Conservation (phyloP, 208 protist species). For the Leishmania martiniquensis region DNA sequence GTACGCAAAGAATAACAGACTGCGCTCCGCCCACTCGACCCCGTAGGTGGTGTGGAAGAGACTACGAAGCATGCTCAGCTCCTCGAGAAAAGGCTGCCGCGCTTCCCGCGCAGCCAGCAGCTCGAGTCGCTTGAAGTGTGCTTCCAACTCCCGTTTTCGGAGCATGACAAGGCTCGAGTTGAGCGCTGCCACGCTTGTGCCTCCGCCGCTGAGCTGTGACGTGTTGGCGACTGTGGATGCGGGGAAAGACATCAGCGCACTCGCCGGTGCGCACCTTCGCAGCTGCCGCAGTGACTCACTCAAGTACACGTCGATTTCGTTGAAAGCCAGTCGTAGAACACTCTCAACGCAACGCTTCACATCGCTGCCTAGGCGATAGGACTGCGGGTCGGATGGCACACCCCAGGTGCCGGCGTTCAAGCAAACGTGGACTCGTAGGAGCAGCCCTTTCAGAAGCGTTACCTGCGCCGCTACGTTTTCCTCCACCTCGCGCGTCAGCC, state of each 20-base stretch:
- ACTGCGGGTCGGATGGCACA: conserved; percentile 23
- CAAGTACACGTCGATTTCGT: conserved; percentile 76
- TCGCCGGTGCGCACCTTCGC: conserved; percentile 30
- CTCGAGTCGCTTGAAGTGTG: conserved; percentile 53
- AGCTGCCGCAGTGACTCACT: conserved; percentile 70
- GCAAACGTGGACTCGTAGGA: conserved; percentile 32
- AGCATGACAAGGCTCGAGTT: conserved; percentile 28
- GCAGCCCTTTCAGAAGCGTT: conserved; percentile 29
- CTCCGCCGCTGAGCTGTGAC: conserved; percentile 13
- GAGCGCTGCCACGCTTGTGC: background rate
- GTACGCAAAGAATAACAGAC: conserved; percentile 51
- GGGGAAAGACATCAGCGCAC: conserved; percentile 8
- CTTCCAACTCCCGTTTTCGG: conserved; percentile 57
- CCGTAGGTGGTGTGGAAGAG: conserved; percentile 30
- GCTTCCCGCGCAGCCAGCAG: conserved; percentile 26
- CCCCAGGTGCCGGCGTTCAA: conserved; percentile 38
- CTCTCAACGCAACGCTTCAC: conserved; percentile 45
- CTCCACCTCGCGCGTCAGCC: conserved; percentile 45
- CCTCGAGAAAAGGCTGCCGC: conserved; percentile 36
- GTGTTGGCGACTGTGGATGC: background rate
- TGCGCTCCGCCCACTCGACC: conserved; percentile 32
- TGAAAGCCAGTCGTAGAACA: conserved; percentile 45
- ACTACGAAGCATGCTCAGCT: conserved; percentile 34
- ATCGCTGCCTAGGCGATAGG: conserved; percentile 43
- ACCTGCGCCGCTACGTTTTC: conserved; percentile 41